A percentile compares a stretch with the other conserved stretches of the same genome.
phyloP scores from a whole-genome alignment of 306 rosid species.

The Mucuna pruriens region DNA sequence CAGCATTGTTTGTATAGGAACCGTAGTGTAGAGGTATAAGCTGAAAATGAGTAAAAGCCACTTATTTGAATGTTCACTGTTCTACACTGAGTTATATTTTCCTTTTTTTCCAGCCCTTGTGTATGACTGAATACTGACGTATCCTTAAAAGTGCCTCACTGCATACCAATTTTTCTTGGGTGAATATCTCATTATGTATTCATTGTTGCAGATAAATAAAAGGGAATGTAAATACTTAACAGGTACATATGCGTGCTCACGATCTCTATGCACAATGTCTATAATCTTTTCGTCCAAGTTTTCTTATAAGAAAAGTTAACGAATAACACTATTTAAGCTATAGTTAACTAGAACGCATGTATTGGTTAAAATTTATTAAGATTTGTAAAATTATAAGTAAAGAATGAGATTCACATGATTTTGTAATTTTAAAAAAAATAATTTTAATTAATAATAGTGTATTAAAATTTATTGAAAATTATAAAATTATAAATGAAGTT shows the following conservation, averaged over 20 bases:
- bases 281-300: not conserved
- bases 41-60: slow-evolving; percentile 32
- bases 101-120: not conserved
- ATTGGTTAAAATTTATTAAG: too few relatives aligned
- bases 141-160: not conserved
- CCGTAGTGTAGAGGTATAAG: slow-evolving; percentile 34
- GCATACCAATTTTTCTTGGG: not conserved
- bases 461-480: too few relatives aligned
- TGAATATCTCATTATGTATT: not conserved
- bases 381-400: too few relatives aligned
- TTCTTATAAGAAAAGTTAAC: not conserved
- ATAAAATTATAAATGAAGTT: too few relatives aligned
- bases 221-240: not conserved
- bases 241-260: not conserved
- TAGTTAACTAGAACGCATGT: too few relatives aligned
- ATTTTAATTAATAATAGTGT: too few relatives aligned
- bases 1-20: slow-evolving; percentile 43
- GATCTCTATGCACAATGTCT: not conserved
- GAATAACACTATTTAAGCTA: not conserved
- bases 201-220: not conserved
- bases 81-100: not conserved
- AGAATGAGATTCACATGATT: too few relatives aligned
- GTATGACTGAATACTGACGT: not conserved
- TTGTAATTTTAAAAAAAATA: too few relatives aligned
- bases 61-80: not conserved